Conservation (phyloP, 257 asterid genomes). For the Osmanthus fragrans region DNA sequence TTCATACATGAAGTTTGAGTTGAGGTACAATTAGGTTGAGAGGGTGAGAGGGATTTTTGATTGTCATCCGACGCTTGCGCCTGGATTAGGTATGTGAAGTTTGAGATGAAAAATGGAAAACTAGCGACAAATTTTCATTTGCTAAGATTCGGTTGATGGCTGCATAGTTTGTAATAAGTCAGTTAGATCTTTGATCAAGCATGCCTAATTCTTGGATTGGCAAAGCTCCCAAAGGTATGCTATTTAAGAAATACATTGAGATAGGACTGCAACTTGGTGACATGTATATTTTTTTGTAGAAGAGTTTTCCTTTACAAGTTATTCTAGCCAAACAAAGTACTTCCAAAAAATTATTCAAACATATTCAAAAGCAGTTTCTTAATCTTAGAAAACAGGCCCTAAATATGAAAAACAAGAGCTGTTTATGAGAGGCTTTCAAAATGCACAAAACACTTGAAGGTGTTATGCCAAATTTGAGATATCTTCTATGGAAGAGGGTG, state of each 20-base stretch:
- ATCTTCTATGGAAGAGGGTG: constrained; percentile 56
- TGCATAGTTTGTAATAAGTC: constrained; percentile 90
- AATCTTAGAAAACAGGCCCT: too few relatives aligned
- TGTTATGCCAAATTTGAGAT: constrained; percentile 93
- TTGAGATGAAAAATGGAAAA: constrained; percentile 90
- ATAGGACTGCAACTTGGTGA: constrained; percentile 86
- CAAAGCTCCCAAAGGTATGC: constrained; percentile 74
- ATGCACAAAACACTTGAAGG: constrained; percentile 92
- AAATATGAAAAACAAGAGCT: constrained; percentile 76
- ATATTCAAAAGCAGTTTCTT: too few relatives aligned
- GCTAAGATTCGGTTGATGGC: constrained; percentile 95
- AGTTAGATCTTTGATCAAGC: constrained; percentile 62
- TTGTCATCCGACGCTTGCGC: constrained; percentile 67
- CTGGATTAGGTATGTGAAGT: constrained; percentile 80
- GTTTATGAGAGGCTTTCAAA: constrained; percentile 85
- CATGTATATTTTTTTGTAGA: constrained; percentile 12
- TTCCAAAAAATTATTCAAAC: too few relatives aligned
- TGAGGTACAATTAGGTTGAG: constrained; percentile 73
- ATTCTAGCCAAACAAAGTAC: too few relatives aligned
- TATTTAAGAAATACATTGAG: constrained; percentile 91
- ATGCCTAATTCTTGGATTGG: constrained; percentile 49
- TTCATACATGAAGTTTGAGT: constrained; percentile 71
- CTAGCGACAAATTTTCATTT: constrained; percentile 67
- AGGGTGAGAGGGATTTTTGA: constrained; percentile 69
- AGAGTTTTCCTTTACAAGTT: too few relatives aligned